Evolutionary conservation across 1,139 yeast genomes (phyloP), one percentile per base, ranked within the genome.

Genomic region (Debaryomycetaceae sp.): DNA sequence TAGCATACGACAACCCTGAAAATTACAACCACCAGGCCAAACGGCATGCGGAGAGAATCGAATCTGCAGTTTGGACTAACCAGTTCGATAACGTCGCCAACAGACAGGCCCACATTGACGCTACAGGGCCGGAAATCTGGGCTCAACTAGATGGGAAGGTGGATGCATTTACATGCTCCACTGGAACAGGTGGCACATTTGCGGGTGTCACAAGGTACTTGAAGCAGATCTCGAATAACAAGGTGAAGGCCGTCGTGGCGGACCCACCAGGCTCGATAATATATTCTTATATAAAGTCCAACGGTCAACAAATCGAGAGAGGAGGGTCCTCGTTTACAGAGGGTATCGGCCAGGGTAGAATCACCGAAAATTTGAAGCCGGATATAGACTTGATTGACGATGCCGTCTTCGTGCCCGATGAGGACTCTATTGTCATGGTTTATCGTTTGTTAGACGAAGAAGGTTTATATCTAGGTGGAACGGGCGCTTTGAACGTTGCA

Each of bases 321-420:
- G 80, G 80, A 2, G 97, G 97, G 24, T 78, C 87, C 2, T 86
- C 96, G 1, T 89, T 91, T 65, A 90, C 97, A 14, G 97, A 90
- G 67, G 97, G 97, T 36, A 88, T 90, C 66, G 97, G 97, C 34
- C 97, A 90, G 66, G 97, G 96, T 40, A 78, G 97, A 56, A 85
- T 90, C 55, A 90, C 97, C 6, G 86, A 80, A 50, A 90, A 90
- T 62, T 76, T 90, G 65, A 72, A 74, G 36, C 87, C 83, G 35
- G 96, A 88, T 51, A 66, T 89, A 33, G 84, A 76, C 14, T 58
- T 78, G 22, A 76, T 87, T 41, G 86, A 89, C 56, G 96, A 87
- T 56, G 93, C 91, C 6, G 65, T 87, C 43, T 76, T 78, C 50
- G 81, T 90, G 44, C 79, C 90, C 1, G 97, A 90, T 63, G 83